A percentile compares a stretch with the other conserved stretches of the same genome.
Conservation (phyloP, 2,329 filamentous ascomycete species). For the Aurifilum marmelostoma region DNA sequence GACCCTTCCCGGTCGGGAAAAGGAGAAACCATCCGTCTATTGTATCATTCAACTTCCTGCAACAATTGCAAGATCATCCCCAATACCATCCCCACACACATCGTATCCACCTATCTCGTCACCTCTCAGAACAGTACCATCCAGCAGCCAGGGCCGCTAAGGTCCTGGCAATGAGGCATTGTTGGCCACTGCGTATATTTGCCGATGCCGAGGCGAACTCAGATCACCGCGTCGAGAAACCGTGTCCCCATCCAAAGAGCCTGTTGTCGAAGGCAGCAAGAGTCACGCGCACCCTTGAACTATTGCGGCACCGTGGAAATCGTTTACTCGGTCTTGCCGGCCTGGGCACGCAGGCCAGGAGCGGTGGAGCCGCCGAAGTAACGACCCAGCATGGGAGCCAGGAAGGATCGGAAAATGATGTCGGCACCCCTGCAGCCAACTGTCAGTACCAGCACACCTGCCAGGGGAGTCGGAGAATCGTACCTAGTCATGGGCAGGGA, state of each 20-base stretch:
- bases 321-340: conserved; percentile 72
- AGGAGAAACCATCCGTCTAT: background rate
- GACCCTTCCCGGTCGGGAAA: conserved; percentile 2
- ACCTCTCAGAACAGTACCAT: background rate
- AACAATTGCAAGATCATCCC: conserved; percentile 11
- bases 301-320: background rate
- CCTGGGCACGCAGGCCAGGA: conserved; percentile 86
- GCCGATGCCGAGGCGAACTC: conserved; percentile 28
- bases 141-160: background rate
- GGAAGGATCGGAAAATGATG: conserved; percentile 93
- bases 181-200: background rate
- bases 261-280: conserved; percentile 16
- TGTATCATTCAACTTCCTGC: background rate
- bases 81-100: conserved; percentile 5
- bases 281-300: conserved; percentile 30
- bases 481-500: conserved; percentile 93
- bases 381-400: conserved; percentile 87
- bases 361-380: conserved; percentile 86
- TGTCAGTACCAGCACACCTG: conserved; percentile 7
- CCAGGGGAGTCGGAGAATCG: conserved; percentile 41
- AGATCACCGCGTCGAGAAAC: background rate
- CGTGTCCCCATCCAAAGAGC: background rate
- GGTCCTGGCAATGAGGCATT: conserved; percentile 1
- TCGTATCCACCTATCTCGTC: background rate
- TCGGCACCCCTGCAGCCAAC: conserved; percentile 75